phyloP scores from a whole-genome alignment of 2,329 filamentous ascomycete genomes.

The Aureobasidium sp. region DNA sequence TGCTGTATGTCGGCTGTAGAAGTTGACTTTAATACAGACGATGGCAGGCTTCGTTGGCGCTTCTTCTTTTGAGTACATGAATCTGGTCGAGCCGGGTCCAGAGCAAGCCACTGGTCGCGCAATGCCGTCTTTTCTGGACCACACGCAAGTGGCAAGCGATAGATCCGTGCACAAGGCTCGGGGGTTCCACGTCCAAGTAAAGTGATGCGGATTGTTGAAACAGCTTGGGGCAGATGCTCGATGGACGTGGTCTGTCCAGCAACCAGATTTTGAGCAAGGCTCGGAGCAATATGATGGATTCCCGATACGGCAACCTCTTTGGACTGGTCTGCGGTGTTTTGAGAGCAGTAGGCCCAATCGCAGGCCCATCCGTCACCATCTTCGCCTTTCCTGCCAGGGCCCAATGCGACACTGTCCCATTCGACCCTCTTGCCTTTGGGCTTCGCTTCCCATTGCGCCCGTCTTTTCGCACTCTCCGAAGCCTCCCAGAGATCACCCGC shows the following conservation, averaged over 20 bases:
- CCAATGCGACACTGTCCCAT: constrained; percentile 69
- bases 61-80: constrained; percentile 17
- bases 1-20: constrained; percentile 31
- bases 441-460: constrained; percentile 63
- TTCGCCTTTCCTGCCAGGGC: constrained; percentile 69
- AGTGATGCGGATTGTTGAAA: constrained; percentile 59
- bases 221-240: constrained; percentile 28
- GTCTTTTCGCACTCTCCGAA: constrained; percentile 53
- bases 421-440: constrained; percentile 76
- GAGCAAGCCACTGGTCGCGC: constrained; percentile 64
- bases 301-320: not conserved
- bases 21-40: not conserved
- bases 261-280: not conserved
- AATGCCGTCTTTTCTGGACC: constrained; percentile 35
- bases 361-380: constrained; percentile 75
- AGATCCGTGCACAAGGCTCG: constrained; percentile 68
- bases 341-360: constrained; percentile 51
- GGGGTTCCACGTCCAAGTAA: constrained; percentile 66
- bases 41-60: constrained; percentile 22
- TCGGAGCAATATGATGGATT: not conserved
- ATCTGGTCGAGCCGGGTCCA: constrained; percentile 33
- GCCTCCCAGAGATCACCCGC: constrained; percentile 75
- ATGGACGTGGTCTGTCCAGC: not conserved
- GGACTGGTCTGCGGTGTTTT: not conserved
- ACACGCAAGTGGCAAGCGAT: constrained; percentile 63